Percentiles rank a stretch among this genome's conserved stretches.
Conservation (phyloP, 1,139 yeast genomes). For the Scheffersomyces illinoinensis region DNA sequence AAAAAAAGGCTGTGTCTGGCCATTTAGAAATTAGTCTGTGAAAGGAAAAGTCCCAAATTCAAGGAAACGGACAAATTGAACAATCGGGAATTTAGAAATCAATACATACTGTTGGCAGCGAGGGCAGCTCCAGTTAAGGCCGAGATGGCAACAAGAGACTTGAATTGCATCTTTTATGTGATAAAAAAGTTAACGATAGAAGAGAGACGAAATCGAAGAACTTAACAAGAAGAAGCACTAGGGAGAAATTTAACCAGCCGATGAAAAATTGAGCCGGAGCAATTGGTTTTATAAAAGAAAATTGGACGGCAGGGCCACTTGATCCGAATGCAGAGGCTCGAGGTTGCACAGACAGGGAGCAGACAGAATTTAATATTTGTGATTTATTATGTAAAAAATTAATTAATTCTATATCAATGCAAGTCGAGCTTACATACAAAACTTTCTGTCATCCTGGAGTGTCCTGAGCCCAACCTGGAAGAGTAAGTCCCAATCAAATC, state of each 20-base stretch:
- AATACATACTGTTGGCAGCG: slow-evolving; percentile 53
- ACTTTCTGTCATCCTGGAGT: not conserved
- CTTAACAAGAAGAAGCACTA: not conserved
- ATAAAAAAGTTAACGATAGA: slow-evolving; percentile 2
- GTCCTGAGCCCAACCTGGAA: not conserved
- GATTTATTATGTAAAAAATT: not conserved
- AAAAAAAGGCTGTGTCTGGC: not conserved
- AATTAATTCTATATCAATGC: not conserved
- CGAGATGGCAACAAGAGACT: slow-evolving; percentile 45
- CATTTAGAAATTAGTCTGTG: not conserved
- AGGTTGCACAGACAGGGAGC: not conserved
- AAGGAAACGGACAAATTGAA: not conserved
- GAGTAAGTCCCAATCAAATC: not conserved
- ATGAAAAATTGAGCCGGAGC: not conserved
- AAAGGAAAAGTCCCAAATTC: not conserved
- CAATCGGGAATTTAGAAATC: not conserved
- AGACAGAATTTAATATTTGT: not conserved
- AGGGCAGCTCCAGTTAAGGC: slow-evolving; percentile 49
- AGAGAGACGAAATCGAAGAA: not conserved
- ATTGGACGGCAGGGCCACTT: not conserved
- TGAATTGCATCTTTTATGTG: slow-evolving; percentile 47
- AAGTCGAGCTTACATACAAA: not conserved
- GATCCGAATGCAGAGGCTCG: not conserved
- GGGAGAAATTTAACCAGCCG: not conserved
- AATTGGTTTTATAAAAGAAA: not conserved